phyloP scores from a whole-genome alignment of 768 basidiomycete genomes.

The Podaxis sp. region DNA sequence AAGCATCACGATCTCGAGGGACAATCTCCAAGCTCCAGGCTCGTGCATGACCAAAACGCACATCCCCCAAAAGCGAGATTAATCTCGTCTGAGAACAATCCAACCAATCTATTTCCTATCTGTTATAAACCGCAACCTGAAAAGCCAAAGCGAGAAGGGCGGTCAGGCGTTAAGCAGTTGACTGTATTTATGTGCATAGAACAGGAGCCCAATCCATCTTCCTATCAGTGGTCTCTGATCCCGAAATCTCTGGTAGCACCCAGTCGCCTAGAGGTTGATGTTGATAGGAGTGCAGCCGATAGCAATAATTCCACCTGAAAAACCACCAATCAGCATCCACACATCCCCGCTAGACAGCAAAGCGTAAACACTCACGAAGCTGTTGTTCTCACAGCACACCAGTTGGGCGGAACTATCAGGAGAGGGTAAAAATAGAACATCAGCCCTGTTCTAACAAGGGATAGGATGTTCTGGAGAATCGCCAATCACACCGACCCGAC shows the following conservation, averaged over 20 bases:
- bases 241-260: background rate
- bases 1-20: no score
- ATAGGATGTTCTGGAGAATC: background rate
- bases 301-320: conserved; percentile 28
- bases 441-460: background rate
- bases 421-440: background rate
- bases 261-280: conserved; percentile 21
- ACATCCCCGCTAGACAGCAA: background rate
- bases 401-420: conserved; percentile 22
- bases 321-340: background rate
- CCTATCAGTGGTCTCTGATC: background rate
- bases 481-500: conserved; percentile 6
- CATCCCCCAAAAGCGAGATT: no score
- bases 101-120: background rate
- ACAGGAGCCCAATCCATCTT: background rate
- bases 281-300: conserved; percentile 35
- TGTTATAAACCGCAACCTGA: background rate
- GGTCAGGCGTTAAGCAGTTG: background rate
- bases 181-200: background rate
- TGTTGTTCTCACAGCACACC: conserved; percentile 34
- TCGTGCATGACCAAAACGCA: no score
- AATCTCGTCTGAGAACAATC: background rate
- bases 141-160: background rate
- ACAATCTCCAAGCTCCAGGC: no score
- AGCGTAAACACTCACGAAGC: conserved; percentile 24